Evolutionary conservation across 768 basidiomycete genomes (phyloP).

Genomic region (Termitomyces sp.): DNA sequence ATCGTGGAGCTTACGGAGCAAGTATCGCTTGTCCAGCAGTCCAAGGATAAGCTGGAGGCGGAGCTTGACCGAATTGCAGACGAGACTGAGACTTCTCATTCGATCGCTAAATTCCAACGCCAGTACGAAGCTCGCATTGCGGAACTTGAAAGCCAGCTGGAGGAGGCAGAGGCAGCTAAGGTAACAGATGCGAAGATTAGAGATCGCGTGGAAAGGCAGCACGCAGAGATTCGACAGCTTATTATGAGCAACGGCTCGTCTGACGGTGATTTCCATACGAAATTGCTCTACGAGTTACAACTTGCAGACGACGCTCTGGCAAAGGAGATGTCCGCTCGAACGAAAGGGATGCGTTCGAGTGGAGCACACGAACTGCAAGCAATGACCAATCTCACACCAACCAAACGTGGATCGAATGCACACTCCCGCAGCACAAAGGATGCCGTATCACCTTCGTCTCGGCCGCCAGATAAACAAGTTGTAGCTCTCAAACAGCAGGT

Average conservation of each 20-base stretch:
- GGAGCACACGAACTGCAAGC: constrained; percentile 32
- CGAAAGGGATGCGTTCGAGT: constrained; percentile 29
- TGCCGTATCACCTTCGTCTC: constrained; percentile 26
- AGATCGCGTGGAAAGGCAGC: constrained; percentile 62
- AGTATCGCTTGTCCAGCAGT: constrained; percentile 47
- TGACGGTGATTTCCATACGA: constrained; percentile 59
- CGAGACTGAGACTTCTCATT: constrained; percentile 48
- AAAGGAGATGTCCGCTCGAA: constrained; percentile 43
- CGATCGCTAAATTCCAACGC: constrained; percentile 57
- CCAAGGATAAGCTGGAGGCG: constrained; percentile 62
- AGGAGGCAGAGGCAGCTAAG: constrained; percentile 51
- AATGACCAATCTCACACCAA: constrained; percentile 45
- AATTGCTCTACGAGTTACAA: constrained; percentile 61
- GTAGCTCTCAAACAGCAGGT: constrained; percentile 58
- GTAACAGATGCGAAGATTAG: constrained; percentile 51
- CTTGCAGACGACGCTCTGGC: constrained; percentile 54
- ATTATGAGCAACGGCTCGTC: constrained; percentile 53
- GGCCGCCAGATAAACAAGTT: constrained; percentile 45
- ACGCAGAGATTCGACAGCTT: constrained; percentile 68
- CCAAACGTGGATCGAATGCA: constrained; percentile 35
- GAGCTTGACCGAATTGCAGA: constrained; percentile 67
- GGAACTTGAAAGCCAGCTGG: constrained; percentile 58
- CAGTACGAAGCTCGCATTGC: constrained; percentile 62
- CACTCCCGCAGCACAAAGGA: constrained; percentile 27
- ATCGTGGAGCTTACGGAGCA: constrained; percentile 53